phyloP scores from a whole-genome alignment of 805 yeast species.

The Pichia kluyveri region DNA sequence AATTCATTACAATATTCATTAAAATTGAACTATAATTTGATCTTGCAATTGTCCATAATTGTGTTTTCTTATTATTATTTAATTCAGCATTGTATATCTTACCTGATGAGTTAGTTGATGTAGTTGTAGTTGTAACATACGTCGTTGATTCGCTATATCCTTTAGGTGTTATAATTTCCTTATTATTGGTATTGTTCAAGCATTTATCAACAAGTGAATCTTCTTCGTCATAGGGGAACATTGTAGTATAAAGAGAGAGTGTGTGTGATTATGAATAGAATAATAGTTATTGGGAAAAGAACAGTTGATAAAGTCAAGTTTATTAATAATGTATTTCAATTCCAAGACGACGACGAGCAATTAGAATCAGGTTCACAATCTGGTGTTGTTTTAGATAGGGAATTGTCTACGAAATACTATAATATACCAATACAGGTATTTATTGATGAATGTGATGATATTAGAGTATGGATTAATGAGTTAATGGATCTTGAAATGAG shows the following conservation, averaged over 20 bases:
- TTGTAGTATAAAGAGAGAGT: background rate
- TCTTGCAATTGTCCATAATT: constrained; percentile 81
- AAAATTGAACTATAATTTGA: constrained; percentile 81
- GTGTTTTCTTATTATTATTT: constrained; percentile 41
- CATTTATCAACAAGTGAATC: background rate
- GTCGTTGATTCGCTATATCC: background rate
- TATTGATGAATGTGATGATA: constrained; percentile 24
- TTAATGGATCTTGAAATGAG: constrained; percentile 28
- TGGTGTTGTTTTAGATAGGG: constrained; percentile 8
- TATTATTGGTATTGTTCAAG: background rate
- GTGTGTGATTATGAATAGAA: background rate
- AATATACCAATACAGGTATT: constrained; percentile 20
- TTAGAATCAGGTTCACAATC: too few relatives aligned
- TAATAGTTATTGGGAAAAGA: background rate
- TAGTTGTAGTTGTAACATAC: background rate
- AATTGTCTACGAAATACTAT: constrained; percentile 20
- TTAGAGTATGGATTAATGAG: constrained; percentile 33
- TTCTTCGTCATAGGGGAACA: background rate
- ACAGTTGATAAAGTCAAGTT: background rate
- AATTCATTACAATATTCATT: constrained; percentile 83
- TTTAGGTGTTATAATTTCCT: background rate
- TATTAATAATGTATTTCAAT: background rate
- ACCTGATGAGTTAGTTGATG: background rate
- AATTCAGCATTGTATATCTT: constrained; percentile 11
- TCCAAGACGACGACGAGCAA: background rate